These are phyloP conservation scores for Stephania yunnanensis DNA, from an alignment of 164 flowering plant genomes.

Conservation along the genomic window DNA sequence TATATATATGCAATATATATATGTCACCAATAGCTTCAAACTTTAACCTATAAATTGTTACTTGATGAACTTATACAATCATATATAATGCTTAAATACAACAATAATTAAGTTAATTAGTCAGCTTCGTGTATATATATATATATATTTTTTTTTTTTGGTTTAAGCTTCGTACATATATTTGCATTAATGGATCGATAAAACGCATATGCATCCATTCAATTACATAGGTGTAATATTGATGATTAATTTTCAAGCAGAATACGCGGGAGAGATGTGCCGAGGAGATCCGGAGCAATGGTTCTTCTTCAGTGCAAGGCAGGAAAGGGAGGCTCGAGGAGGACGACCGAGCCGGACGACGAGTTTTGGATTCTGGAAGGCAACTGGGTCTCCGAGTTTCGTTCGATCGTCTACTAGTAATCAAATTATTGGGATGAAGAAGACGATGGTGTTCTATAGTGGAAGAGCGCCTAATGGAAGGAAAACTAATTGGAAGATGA, in stretches of 20 bases:
- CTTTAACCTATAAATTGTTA: too few relatives aligned
- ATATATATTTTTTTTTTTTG: too few relatives aligned
- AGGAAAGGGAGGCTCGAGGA: conserved; percentile 55
- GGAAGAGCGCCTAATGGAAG: conserved; percentile 55
- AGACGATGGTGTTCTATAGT: conserved; percentile 55
- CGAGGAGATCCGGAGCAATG: conserved; percentile 47
- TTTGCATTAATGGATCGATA: too few relatives aligned
- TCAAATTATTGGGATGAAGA: conserved; percentile 43
- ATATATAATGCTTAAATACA: too few relatives aligned
- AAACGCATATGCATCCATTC: not conserved
- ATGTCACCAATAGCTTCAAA: too few relatives aligned
- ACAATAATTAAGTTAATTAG: too few relatives aligned
- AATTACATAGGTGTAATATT: not conserved
- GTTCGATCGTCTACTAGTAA: conserved; percentile 37
- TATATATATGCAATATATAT: too few relatives aligned
- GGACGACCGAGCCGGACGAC: conserved; percentile 56
- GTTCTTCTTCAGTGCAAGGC: conserved; percentile 59
- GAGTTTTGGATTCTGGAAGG: conserved; percentile 59
- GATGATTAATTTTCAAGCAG: conserved; percentile 19
- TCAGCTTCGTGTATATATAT: not conserved
- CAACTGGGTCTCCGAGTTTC: conserved; percentile 56
- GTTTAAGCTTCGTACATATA: too few relatives aligned
- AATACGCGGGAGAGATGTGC: conserved; percentile 34
- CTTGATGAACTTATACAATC: too few relatives aligned
- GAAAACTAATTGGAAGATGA: conserved; percentile 64